Evolutionary conservation across 176 grass and related monocot genomes (phyloP), one percentile per base, ranked within the genome.

Genomic region (Carex parvula): DNA sequence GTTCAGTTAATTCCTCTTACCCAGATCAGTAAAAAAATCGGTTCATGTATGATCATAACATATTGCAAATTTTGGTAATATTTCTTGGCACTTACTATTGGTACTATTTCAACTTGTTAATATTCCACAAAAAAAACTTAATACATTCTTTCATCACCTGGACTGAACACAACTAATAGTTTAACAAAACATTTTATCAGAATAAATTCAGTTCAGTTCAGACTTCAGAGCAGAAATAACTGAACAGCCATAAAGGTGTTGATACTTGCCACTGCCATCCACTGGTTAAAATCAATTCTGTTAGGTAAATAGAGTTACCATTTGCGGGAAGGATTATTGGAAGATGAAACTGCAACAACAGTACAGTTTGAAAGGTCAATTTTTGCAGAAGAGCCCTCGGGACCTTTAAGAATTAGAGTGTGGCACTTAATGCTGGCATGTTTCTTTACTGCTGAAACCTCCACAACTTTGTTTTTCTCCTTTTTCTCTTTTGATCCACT

Each of bases 381-480:
- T 3, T 3, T 48, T 61, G 60, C 24, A 26, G 20, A 42, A 64
- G 80, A 82, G 11, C 60, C 37, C 60, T 50, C 80, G 7, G 32
- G 9, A 26, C 61, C 42, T 26, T 61, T 64, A 37, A 82, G 62
- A 26, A 82, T 82, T 67, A 82, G 59, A 42, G 13, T 12, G 13
- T 44, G 35, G 35, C 44, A n/a, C 20, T 82, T 50, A 67, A 82
- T 82, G 18, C 20, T 63, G 62, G 80, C 80, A 30, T 82, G 80
- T 29, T 17, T 82, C 67, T 82, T 82, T n/a, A 82, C 20, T 3
- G 80, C 20, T 64, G 62, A 50, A 22, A 82, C 61, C 61, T 82
- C 80, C 20, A 82, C 80, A 64, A 64, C n/a, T 53, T 53, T 67
- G 61, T 14, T 67, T 65, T 82, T 82, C 61, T 82, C 79, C 41